Percentiles rank a stretch among this genome's conserved stretches.
These are phyloP conservation scores for Kregervanrija fluxuum DNA, from an alignment of 805 yeast genomes.

Conservation along the genomic window DNA sequence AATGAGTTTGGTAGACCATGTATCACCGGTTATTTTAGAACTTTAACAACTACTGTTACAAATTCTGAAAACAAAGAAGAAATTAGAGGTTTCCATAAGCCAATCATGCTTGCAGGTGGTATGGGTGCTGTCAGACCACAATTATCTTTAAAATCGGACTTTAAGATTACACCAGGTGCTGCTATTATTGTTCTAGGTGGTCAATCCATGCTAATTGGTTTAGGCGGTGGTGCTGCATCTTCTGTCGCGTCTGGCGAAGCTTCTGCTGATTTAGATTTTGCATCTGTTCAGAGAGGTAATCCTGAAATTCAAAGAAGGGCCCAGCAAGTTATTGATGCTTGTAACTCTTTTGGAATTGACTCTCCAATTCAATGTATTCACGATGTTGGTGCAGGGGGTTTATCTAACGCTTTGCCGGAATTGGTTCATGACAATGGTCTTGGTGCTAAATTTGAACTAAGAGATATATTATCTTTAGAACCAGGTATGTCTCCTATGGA, in stretches of 20 bases:
- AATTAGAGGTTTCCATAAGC: constrained; percentile 95
- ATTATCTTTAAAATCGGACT: constrained; percentile 73
- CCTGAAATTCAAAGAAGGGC: constrained; percentile 99
- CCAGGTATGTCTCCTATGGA: constrained; percentile 99
- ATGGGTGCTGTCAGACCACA: constrained; percentile 94
- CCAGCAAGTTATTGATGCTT: constrained; percentile 93
- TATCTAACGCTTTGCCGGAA: constrained; percentile 95
- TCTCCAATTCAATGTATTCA: constrained; percentile 91
- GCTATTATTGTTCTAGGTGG: constrained; percentile 93
- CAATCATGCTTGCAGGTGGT: constrained; percentile 99
- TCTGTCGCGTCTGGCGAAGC: constrained; percentile 95
- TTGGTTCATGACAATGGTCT: constrained; percentile 93
- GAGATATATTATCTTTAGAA: constrained; percentile 85
- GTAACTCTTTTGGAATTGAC: constrained; percentile 69
- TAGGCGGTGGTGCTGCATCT: constrained; percentile 99
- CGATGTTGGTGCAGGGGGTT: constrained; percentile 99
- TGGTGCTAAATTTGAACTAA: constrained; percentile 88
- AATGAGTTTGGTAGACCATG: constrained; percentile 99
- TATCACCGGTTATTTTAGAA: constrained; percentile 92
- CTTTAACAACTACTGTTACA: constrained; percentile 74
- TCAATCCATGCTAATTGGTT: constrained; percentile 94
- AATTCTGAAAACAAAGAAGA: constrained; percentile 58
- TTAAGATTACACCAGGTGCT: constrained; percentile 86
- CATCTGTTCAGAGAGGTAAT: constrained; percentile 98
- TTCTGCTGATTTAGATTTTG: constrained; percentile 93